Base-by-base conservation (phyloP, 2,329 filamentous ascomycete species). In the Phaeophleospora eucalypticola region DNA sequence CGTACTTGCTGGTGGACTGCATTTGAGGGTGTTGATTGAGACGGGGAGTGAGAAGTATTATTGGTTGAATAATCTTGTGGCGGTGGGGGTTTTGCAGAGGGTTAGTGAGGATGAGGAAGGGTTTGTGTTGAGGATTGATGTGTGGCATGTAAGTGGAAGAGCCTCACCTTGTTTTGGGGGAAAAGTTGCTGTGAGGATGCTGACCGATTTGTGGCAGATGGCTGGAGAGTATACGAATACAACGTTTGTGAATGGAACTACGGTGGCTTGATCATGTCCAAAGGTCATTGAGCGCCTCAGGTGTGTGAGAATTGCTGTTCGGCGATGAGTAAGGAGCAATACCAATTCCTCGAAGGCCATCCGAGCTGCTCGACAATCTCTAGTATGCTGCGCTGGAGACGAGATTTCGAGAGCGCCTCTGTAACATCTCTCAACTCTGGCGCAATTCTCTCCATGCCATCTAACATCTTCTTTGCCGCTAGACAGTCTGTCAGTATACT, bases 51-150 rank as follows among this genome's bases (percentile, higher is more conserved):
- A 59, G 38, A 57, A 57, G 6, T 67, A 66, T 43, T 61, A 63
- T 29, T 69, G 66, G 67, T 52, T 69, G 52, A 69, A 68, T 38
- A 64, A 67, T 51, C 56, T 68, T 27, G 63, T 66, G 14, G 47
- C 56, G 12, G 46, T 61, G 4, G 58, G 58, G 2, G 36, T 56
- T 2, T 33, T 60, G 46, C 47, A 43, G 9, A 21, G 15, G 4
- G 53, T 57, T 2, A 48, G 39, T 4, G 43, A 21, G 3, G 52
- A 41, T n/a, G 54, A 51, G 10, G 43, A 36, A n/a, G 46, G 27
- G 3, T 56, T 56, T 33, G 49, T 44, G 2, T 36, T 61, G 46
- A 49, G 48, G 37, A 60, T 61, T 44, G 58, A 60, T 51, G 52
- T 55, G 35, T 61, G 58, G 58, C 54, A 60, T 51, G 58, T 61